Percentiles rank a stretch among this genome's conserved stretches.
These are phyloP conservation scores for Wilcoxina mikolae DNA, from an alignment of 495 filamentous ascomycete species.

Conservation along the genomic window DNA sequence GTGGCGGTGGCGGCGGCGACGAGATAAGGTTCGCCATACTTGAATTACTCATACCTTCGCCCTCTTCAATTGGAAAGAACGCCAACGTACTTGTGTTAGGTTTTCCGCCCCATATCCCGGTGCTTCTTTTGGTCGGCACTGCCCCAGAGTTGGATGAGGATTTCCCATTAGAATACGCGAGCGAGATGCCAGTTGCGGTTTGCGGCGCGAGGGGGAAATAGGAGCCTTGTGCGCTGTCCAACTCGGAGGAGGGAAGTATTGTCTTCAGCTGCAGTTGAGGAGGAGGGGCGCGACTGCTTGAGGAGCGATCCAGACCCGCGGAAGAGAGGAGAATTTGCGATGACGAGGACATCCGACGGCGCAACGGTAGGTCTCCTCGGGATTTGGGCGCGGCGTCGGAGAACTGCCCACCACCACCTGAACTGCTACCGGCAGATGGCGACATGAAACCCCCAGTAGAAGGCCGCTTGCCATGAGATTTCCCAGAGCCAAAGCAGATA, in stretches of 20 bases:
- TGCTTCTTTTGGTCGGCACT: slow-evolving; percentile 5
- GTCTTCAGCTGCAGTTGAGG: slow-evolving; percentile 25
- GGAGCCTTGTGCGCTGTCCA: slow-evolving; percentile 8
- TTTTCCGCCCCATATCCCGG: slow-evolving; percentile 14
- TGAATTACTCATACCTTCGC: not conserved
- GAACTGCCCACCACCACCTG: too few species aligned
- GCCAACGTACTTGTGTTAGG: slow-evolving; percentile 12
- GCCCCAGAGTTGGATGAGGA: slow-evolving; percentile 6
- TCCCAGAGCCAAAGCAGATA: slow-evolving; percentile 17
- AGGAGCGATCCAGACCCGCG: slow-evolving; percentile 1
- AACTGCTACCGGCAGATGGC: too few species aligned
- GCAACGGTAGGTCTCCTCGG: not conserved
- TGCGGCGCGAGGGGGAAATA: slow-evolving; percentile 22
- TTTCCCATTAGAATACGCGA: slow-evolving; percentile 18
- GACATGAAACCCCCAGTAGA: not conserved
- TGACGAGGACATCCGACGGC: slow-evolving; percentile 16
- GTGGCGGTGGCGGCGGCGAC: not conserved
- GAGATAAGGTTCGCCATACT: not conserved
- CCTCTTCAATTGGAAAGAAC: slow-evolving; percentile 10
- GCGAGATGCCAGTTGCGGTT: slow-evolving; percentile 21
- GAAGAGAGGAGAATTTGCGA: slow-evolving; percentile 5
- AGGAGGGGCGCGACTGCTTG: slow-evolving; percentile 9
- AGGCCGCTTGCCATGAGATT: slow-evolving; percentile 9
- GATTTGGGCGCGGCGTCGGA: not conserved
- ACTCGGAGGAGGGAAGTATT: slow-evolving; percentile 12